These are phyloP conservation scores for Stellera chamaejasme DNA, from an alignment of 345 rosid genomes.

Conservation along the genomic window DNA sequence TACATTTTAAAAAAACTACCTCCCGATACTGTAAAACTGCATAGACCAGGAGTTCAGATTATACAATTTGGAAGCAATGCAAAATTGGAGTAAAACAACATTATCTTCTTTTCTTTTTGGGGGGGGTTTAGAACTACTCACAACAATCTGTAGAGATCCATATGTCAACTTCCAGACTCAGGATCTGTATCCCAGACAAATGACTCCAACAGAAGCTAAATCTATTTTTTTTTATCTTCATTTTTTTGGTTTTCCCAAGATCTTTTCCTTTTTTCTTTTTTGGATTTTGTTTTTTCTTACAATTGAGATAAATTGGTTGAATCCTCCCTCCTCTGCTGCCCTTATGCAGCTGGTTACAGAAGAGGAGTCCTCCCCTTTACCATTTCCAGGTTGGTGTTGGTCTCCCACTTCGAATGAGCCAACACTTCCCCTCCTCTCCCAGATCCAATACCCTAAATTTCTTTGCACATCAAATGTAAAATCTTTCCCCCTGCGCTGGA, in stretches of 20 bases:
- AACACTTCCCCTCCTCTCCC: slow-evolving; percentile 34
- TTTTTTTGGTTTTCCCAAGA: not conserved
- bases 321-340: slow-evolving; percentile 37
- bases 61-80: too few relatives aligned
- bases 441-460: slow-evolving; percentile 16
- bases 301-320: slow-evolving; percentile 15
- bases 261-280: not conserved
- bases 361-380: slow-evolving; percentile 27
- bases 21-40: too few relatives aligned
- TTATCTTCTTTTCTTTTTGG: slow-evolving; percentile 1
- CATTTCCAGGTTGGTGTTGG: slow-evolving; percentile 33
- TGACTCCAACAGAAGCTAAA: slow-evolving; percentile 23
- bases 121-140: slow-evolving; percentile 3
- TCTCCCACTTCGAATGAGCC: slow-evolving; percentile 97
- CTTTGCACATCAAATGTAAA: slow-evolving; percentile 23
- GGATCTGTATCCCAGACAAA: slow-evolving; percentile 26
- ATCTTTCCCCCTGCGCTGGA: slow-evolving; percentile 28
- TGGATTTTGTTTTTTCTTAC: slow-evolving; percentile 15
- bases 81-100: not conserved
- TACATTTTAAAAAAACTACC: too few relatives aligned
- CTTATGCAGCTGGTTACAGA: slow-evolving; percentile 31
- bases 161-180: slow-evolving; percentile 34
- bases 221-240: not conserved
- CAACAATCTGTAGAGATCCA: slow-evolving; percentile 26
- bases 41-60: too few relatives aligned